Base-by-base conservation (phyloP, 495 filamentous ascomycete genomes). In the Barbatosphaeria neglecta region DNA sequence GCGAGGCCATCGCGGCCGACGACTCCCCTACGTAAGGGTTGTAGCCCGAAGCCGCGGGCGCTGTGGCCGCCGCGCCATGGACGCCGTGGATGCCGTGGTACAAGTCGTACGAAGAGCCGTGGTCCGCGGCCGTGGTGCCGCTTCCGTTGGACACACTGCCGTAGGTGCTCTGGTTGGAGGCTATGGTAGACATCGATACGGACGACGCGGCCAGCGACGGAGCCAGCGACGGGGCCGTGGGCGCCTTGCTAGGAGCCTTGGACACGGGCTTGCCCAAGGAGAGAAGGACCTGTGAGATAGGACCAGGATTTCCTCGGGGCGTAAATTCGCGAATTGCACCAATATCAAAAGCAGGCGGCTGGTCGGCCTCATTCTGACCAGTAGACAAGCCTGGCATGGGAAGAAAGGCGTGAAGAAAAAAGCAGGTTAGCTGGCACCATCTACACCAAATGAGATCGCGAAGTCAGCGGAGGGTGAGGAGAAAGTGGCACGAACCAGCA, bases 21-120 rank as follows among this genome's bases (percentile, higher is more conserved):
- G 73, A 64, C 41, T 86, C 81, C 45, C 77, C 73, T 10, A 78
- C 74, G 54, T 85, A 88, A 2, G 83, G 80, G 50, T 86, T 86
- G 40, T 77, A 74, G 37, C 73, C 76, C 20, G 67, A 61, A 22
- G 72, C 58, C 13, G 77, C 66, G 16, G 69, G 62, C n/a, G n/a
- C n/a, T n/a, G n/a, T n/a, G n/a, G n/a, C n/a, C n/a, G n/a, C n/a
- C n/a, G n/a, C n/a, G n/a, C n/a, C n/a, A n/a, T n/a, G n/a, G n/a
- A n/a, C n/a, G n/a, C n/a, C n/a, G n/a, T n/a, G n/a, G 8, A 72
- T 58, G 56, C 81, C 75, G 18, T 73, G 67, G 53, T 84, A 86
- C 19, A 81, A 77, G 62, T 86, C 83, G 46, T 65, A 79, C 22
- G 59, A 55, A 1, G 68, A 10, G 15, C 4, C 13, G 22, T 16